Evolutionary conservation across 2,329 filamentous ascomycete species (phyloP).

Genomic region (Dactylellina sp.): DNA sequence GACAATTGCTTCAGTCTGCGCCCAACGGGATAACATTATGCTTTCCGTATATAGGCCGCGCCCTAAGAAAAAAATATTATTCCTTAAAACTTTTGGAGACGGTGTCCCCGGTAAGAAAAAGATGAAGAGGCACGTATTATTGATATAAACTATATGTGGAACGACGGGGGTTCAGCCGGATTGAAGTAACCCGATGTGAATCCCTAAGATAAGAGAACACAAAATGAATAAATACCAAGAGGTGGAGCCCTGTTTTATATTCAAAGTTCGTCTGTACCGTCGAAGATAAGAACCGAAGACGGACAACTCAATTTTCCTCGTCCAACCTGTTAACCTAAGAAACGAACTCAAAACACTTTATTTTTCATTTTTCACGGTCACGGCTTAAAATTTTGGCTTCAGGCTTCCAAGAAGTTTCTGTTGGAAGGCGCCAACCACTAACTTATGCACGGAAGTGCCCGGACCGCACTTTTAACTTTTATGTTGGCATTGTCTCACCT

Average conservation of each 20-base stretch:
- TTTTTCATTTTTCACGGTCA: background rate
- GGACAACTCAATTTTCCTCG: background rate
- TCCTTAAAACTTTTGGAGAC: too few relatives aligned
- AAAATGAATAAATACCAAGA: slow-evolving; percentile 1
- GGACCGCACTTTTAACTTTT: background rate
- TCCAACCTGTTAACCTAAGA: background rate
- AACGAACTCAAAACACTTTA: background rate
- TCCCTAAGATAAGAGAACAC: too few relatives aligned
- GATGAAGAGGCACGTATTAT: too few relatives aligned
- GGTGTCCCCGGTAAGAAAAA: too few relatives aligned
- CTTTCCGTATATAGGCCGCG: background rate
- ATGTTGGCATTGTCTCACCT: background rate
- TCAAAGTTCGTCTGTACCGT: background rate
- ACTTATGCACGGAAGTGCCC: background rate
- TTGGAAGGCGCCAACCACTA: background rate
- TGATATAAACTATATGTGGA: too few relatives aligned
- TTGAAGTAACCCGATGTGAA: too few relatives aligned
- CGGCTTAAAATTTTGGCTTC: background rate
- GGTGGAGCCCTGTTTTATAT: background rate
- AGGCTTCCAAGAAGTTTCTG: background rate
- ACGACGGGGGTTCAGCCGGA: too few relatives aligned
- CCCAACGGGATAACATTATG: slow-evolving; percentile 2
- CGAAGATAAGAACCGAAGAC: background rate
- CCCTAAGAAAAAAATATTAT: too few relatives aligned
- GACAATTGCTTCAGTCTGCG: slow-evolving; percentile 7